Evolutionary conservation across 345 rosid genomes (phyloP), one percentile per base, ranked within the genome.

Genomic region (Moricandia moricandioides): DNA sequence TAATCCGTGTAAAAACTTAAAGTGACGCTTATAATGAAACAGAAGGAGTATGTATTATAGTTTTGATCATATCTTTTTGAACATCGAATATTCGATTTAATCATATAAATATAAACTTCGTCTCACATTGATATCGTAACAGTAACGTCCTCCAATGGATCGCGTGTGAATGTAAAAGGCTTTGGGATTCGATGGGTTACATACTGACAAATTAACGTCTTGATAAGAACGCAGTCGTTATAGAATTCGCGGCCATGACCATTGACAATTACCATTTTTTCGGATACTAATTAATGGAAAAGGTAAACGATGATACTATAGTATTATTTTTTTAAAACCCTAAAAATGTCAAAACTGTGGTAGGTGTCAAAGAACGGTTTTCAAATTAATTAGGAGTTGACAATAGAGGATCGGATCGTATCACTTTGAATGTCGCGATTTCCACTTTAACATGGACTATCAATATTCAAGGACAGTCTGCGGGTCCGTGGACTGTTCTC

Each of bases 331-430:
- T 17, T 26, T 27, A 68, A 71, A 65, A 16, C 37, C 67, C 63
- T 70, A 49, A 65, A 72, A 77, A 77, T 64, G 80, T 77, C 72
- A 77, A 76, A 64, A 47, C 29, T 64, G 10, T 47, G 70, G 21
- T 65, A 71, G 76, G 72, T 71, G 76, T 71, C 67, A 65, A 13
- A 45, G 35, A 26, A 17, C 65, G 57, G 5, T 58, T 70, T 58
- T 71, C 76, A 4, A 4, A 1, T 29, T 29, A 29, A 29, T 29
- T 29, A 63, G 43, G 74, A 51, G 47, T 52, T 76, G 74, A 76
- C 79, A 69, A 39, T 55, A 18, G 65, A 12, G 56, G 35, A 18
- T 17, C 29, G 13, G 62, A 17, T 65, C 29, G 13, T 55, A 17
- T 65, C 27, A 54, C 9, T 55, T 40, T 16, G 18, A 54, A 29